phyloP scores from a whole-genome alignment of 192 early-diverging fungal genomes.

The Dimargaris cristalligena region DNA sequence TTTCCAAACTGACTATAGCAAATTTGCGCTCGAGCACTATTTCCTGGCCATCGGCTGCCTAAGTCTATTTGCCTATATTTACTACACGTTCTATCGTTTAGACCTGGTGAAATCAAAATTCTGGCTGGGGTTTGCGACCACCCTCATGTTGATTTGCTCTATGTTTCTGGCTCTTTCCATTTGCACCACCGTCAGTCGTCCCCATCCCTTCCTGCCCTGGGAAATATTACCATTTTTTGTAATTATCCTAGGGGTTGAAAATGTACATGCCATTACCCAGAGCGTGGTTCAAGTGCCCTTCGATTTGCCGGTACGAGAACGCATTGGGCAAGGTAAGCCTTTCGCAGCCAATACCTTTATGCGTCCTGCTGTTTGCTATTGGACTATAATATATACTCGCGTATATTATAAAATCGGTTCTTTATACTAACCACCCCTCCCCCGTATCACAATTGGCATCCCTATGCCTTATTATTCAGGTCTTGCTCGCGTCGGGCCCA shows the following conservation, averaged over 20 bases:
- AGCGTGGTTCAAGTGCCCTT: constrained; percentile 48
- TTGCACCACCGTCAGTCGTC: neutral
- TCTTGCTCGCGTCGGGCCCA: constrained; percentile 44
- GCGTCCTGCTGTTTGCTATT: too few species aligned
- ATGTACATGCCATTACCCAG: constrained; percentile 54
- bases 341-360: too few species aligned
- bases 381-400: too few species aligned
- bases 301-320: constrained; percentile 54
- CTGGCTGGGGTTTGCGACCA: constrained; percentile 9
- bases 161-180: constrained; percentile 6
- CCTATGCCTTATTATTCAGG: too few species aligned
- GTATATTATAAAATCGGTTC: too few species aligned
- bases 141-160: constrained; percentile 6
- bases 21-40: constrained; percentile 8
- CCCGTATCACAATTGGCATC: too few species aligned
- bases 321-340: constrained; percentile 19
- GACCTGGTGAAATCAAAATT: constrained; percentile 11
- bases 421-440: too few species aligned
- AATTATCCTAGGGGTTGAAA: constrained; percentile 33
- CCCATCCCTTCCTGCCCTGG: constrained; percentile 10
- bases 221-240: constrained; percentile 9
- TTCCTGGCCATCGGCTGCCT: neutral
- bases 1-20: constrained; percentile 7
- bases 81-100: constrained; percentile 1
- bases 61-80: neutral